A percentile compares a stretch with the other conserved stretches of the same genome.
phyloP scores from a whole-genome alignment of 257 asterid genomes.

The Buddleja alternifolia region DNA sequence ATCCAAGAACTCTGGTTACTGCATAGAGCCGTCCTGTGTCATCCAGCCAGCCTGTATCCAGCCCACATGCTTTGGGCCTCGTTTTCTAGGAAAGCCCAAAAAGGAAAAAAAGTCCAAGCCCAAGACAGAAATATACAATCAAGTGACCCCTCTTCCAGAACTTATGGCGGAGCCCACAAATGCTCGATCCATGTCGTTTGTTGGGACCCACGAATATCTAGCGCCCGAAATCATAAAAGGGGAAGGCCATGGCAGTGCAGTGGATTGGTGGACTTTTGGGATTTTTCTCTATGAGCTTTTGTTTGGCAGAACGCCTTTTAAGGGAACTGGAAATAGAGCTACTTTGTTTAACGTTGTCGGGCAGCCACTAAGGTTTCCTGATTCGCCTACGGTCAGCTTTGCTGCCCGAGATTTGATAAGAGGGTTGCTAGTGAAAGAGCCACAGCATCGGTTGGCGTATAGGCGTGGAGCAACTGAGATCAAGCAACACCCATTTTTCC shows the following conservation, averaged over 20 bases:
- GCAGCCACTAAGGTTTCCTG: slow-evolving; percentile 59
- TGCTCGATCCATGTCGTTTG: slow-evolving; percentile 67
- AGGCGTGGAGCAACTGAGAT: slow-evolving; percentile 67
- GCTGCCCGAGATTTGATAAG: slow-evolving; percentile 62
- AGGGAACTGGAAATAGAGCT: slow-evolving; percentile 59
- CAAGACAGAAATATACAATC: slow-evolving; percentile 40
- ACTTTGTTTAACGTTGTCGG: slow-evolving; percentile 62
- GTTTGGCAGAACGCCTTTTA: slow-evolving; percentile 59
- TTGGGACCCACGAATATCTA: slow-evolving; percentile 60
- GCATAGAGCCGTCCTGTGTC: slow-evolving; percentile 58
- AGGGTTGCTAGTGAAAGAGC: slow-evolving; percentile 64
- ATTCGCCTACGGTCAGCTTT: slow-evolving; percentile 54
- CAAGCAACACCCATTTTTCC: slow-evolving; percentile 67
- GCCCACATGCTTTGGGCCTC: slow-evolving; percentile 61
- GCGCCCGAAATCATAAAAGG: slow-evolving; percentile 68
- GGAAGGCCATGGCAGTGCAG: slow-evolving; percentile 67
- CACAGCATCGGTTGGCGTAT: slow-evolving; percentile 64
- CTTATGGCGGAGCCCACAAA: slow-evolving; percentile 63
- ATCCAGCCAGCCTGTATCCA: slow-evolving; percentile 55
- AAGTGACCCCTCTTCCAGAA: slow-evolving; percentile 53
- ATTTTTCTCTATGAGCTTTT: slow-evolving; percentile 56
- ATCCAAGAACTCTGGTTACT: slow-evolving; percentile 47
- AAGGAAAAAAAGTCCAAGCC: slow-evolving; percentile 45
- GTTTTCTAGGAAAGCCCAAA: slow-evolving; percentile 46
- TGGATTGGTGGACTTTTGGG: slow-evolving; percentile 71